Evolutionary conservation across 768 basidiomycete genomes (phyloP).

Genomic region (Mycena rebaudengoi): DNA sequence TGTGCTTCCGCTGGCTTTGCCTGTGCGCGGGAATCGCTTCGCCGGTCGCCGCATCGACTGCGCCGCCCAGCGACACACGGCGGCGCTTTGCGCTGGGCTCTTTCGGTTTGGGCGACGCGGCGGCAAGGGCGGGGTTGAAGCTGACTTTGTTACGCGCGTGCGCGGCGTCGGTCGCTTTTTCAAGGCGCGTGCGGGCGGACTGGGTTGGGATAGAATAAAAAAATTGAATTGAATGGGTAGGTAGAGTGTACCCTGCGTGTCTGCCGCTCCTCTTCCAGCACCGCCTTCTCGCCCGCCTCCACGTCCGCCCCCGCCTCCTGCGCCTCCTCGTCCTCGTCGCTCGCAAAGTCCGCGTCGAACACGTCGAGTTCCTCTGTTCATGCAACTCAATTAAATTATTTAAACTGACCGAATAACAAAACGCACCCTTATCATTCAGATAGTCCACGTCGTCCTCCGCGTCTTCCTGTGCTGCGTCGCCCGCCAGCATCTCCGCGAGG

Average conservation of each 20-base stretch:
- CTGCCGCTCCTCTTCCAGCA: slow-evolving; percentile 67
- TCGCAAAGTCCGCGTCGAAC: slow-evolving; percentile 86
- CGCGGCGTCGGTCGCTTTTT: slow-evolving; percentile 71
- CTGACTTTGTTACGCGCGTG: slow-evolving; percentile 73
- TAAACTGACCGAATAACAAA: neutral
- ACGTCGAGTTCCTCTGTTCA: slow-evolving; percentile 79
- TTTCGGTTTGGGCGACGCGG: slow-evolving; percentile 39
- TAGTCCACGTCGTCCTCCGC: slow-evolving; percentile 82
- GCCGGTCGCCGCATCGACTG: slow-evolving; percentile 68
- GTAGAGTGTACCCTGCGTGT: slow-evolving; percentile 52
- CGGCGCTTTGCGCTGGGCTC: too few relatives aligned
- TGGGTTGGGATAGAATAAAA: slow-evolving; percentile 36
- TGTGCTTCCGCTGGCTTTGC: slow-evolving; percentile 73
- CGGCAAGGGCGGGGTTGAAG: slow-evolving; percentile 60
- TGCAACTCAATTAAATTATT: neutral
- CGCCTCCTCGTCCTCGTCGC: slow-evolving; percentile 82
- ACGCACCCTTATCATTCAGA: slow-evolving; percentile 65
- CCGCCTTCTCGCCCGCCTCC: slow-evolving; percentile 66
- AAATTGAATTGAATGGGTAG: neutral
- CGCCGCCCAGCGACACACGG: slow-evolving; percentile 63
- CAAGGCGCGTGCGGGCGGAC: slow-evolving; percentile 64
- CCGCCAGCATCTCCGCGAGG: slow-evolving; percentile 71
- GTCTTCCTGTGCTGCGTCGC: slow-evolving; percentile 65
- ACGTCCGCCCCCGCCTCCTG: slow-evolving; percentile 63
- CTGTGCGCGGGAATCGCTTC: slow-evolving; percentile 56